Evolutionary conservation across 1,284 basidiomycete genomes (phyloP).

Genomic region (Naganishia sp.): DNA sequence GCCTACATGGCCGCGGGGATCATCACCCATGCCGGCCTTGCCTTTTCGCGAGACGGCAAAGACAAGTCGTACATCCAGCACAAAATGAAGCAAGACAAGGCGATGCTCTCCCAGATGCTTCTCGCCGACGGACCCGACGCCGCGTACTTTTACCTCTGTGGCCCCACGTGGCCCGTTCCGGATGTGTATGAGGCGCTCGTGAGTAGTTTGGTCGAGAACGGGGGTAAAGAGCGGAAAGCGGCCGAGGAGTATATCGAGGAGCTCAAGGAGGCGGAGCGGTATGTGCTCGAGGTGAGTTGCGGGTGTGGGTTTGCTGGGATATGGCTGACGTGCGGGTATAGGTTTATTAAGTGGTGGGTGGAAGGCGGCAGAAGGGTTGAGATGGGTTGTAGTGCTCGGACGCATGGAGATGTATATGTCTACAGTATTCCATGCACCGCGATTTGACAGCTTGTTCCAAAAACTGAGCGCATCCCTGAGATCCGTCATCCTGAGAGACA

Average conservation of each 20-base stretch:
- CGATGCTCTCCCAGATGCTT: conserved; percentile 72
- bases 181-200: conserved; percentile 94
- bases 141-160: conserved; percentile 94
- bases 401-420: no score
- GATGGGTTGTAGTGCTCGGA: not conserved
- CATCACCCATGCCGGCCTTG: conserved; percentile 85
- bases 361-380: no score
- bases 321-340: conserved; percentile 1
- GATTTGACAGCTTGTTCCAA: no score
- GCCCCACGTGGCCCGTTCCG: conserved; percentile 97
- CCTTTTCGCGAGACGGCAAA: conserved; percentile 91
- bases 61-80: conserved; percentile 98
- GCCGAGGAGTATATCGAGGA: conserved; percentile 85
- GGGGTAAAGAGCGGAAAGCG: conserved; percentile 64
- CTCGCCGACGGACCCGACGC: conserved; percentile 53
- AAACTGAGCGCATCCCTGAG: no score
- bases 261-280: conserved; percentile 95
- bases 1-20: conserved; percentile 73
- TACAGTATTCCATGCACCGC: not conserved
- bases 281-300: conserved; percentile 80
- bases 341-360: conserved; percentile 6
- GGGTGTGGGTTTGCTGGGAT: not conserved
- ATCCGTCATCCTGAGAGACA: no score
- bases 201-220: conserved; percentile 71
- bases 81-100: conserved; percentile 90